Percentiles rank a stretch among this genome's conserved stretches.
phyloP scores from a whole-genome alignment of 495 filamentous ascomycete species.

The Trichoderma virens region DNA sequence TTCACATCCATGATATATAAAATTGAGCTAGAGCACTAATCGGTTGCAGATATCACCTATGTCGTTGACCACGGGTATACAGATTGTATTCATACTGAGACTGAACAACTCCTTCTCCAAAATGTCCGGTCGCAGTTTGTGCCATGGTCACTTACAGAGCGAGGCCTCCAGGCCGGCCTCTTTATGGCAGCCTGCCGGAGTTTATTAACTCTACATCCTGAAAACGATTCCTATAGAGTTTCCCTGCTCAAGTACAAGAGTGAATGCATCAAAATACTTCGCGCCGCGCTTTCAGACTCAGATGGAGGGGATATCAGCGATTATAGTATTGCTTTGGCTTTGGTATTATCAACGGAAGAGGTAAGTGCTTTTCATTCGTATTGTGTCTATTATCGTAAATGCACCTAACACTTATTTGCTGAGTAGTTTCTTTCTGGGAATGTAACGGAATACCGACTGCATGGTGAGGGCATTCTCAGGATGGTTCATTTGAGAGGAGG shows the following conservation, averaged over 20 bases:
- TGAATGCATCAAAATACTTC: constrained; percentile 1
- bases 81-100: not conserved
- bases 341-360: not conserved
- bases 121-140: not conserved
- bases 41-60: not conserved
- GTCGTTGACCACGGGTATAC: not conserved
- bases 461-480: not conserved
- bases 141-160: constrained; percentile 1
- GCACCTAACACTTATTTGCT: not conserved
- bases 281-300: not conserved
- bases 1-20: not conserved
- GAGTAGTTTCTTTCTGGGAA: not conserved
- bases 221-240: not conserved
- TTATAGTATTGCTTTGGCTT: not conserved
- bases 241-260: not conserved
- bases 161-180: not conserved
- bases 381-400: no score
- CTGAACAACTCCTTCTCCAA: not conserved
- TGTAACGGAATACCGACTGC: not conserved
- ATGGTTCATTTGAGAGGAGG: not conserved
- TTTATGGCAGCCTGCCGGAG: not conserved
- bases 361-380: not conserved
- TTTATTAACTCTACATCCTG: not conserved
- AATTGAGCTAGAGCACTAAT: not conserved
- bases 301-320: not conserved